phyloP scores from a whole-genome alignment of 345 rosid genomes.

The Syzygium aromaticum region DNA sequence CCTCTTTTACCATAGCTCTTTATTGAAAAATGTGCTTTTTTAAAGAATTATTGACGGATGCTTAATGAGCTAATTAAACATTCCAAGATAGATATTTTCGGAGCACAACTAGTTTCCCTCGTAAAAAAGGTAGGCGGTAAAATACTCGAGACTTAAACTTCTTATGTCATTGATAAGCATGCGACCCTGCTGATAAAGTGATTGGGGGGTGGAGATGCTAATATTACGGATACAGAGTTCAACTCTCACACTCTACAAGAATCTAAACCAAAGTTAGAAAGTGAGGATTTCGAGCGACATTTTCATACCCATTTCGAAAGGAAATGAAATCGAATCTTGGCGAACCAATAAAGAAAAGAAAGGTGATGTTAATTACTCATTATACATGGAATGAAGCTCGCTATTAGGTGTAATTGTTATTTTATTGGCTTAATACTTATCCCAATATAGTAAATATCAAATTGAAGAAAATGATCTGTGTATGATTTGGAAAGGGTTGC shows the following conservation, averaged over 20 bases:
- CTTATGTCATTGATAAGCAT: no score
- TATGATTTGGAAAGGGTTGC: background rate
- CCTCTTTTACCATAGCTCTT: background rate
- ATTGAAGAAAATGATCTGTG: background rate
- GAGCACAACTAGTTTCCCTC: background rate
- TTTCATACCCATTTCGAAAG: accelerated
- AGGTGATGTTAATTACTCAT: background rate
- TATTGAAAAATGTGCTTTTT: background rate
- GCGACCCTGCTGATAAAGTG: no score
- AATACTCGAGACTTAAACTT: background rate
- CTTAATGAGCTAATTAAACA: background rate
- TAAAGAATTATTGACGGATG: background rate
- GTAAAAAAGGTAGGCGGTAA: background rate
- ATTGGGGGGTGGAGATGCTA: no score
- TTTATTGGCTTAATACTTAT: background rate
- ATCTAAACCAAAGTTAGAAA: no score
- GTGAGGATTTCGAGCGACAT: background rate
- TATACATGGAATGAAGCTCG: background rate
- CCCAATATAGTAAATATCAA: background rate
- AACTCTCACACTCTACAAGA: no score
- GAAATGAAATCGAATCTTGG: background rate
- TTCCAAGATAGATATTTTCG: background rate
- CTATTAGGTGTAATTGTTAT: background rate
- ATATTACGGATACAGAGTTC: no score
- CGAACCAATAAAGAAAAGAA: background rate